Evolutionary conservation across 345 rosid species (phyloP).

Genomic region (Aquilaria sinensis): DNA sequence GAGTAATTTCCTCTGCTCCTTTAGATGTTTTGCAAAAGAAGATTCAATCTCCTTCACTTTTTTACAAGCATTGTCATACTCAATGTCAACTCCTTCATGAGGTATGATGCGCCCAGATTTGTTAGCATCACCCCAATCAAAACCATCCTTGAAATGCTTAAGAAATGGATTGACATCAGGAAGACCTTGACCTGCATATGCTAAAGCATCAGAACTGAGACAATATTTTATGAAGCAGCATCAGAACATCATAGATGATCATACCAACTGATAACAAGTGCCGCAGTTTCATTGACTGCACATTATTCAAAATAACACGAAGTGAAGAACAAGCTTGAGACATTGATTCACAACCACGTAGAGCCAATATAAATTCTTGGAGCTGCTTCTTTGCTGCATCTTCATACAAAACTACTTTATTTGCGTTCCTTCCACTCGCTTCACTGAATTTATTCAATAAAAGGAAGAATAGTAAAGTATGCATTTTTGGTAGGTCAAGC

Average conservation of each 20-base stretch:
- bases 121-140: slow-evolving; percentile 93
- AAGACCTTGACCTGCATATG: slow-evolving; percentile 56
- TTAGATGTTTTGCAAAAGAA: slow-evolving; percentile 62
- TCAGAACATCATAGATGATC: slow-evolving; percentile 12
- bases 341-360: slow-evolving; percentile 82
- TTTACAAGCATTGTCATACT: slow-evolving; percentile 73
- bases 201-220: slow-evolving; percentile 24
- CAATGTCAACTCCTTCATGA: slow-evolving; percentile 71
- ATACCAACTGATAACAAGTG: slow-evolving; percentile 74
- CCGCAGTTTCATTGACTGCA: slow-evolving; percentile 54
- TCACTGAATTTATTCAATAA: slow-evolving; percentile 39
- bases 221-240: not conserved
- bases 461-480: slow-evolving; percentile 6
- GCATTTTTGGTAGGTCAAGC: slow-evolving; percentile 5
- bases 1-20: slow-evolving; percentile 79
- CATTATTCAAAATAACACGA: slow-evolving; percentile 54
- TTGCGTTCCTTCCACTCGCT: slow-evolving; percentile 90
- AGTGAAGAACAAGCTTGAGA: slow-evolving; percentile 75
- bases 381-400: slow-evolving; percentile 89
- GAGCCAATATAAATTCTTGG: slow-evolving; percentile 76
- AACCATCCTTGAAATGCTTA: slow-evolving; percentile 78
- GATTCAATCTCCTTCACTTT: slow-evolving; percentile 50
- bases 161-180: slow-evolving; percentile 52
- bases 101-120: slow-evolving; percentile 86
- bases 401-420: slow-evolving; percentile 78